Percentiles rank a stretch among this genome's conserved stretches.
Conservation (phyloP, 2,329 filamentous ascomycete genomes). For the Aspergillaceae sp. region DNA sequence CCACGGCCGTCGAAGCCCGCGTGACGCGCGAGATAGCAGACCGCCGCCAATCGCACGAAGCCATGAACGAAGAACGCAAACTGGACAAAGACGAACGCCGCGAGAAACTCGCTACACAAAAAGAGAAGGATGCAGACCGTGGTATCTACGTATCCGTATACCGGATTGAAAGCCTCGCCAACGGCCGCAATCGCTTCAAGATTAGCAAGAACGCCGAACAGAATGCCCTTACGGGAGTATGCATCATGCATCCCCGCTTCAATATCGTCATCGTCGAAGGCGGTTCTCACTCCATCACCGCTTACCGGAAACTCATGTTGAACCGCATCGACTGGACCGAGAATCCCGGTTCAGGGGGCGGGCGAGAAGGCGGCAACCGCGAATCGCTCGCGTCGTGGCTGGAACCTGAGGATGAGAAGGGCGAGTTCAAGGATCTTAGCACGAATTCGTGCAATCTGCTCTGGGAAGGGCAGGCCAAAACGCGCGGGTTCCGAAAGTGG, state of each 20-base stretch:
- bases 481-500: slow-evolving; percentile 77
- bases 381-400: slow-evolving; percentile 64
- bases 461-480: slow-evolving; percentile 84
- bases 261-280: slow-evolving; percentile 89
- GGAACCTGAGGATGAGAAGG: slow-evolving; percentile 66
- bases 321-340: slow-evolving; percentile 93
- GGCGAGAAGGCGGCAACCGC: slow-evolving; percentile 49
- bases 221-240: slow-evolving; percentile 75
- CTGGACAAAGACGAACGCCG: slow-evolving; percentile 78
- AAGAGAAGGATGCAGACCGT: slow-evolving; percentile 78
- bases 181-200: slow-evolving; percentile 89
- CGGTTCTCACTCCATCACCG: slow-evolving; percentile 69
- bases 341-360: slow-evolving; percentile 60
- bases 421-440: slow-evolving; percentile 70
- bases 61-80: slow-evolving; percentile 73
- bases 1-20: slow-evolving; percentile 88
- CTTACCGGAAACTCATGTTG: slow-evolving; percentile 88
- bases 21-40: slow-evolving; percentile 91
- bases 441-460: slow-evolving; percentile 74
- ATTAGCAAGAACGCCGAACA: slow-evolving; percentile 90
- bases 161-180: slow-evolving; percentile 79
- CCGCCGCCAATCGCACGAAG: slow-evolving; percentile 67
- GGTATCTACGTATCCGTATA: slow-evolving; percentile 83
- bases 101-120: slow-evolving; percentile 73
- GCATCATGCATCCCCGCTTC: slow-evolving; percentile 81